Evolutionary conservation across 129 eudicot genomes (phyloP).

Genomic region (carrot (Daucus carota)): DNA sequence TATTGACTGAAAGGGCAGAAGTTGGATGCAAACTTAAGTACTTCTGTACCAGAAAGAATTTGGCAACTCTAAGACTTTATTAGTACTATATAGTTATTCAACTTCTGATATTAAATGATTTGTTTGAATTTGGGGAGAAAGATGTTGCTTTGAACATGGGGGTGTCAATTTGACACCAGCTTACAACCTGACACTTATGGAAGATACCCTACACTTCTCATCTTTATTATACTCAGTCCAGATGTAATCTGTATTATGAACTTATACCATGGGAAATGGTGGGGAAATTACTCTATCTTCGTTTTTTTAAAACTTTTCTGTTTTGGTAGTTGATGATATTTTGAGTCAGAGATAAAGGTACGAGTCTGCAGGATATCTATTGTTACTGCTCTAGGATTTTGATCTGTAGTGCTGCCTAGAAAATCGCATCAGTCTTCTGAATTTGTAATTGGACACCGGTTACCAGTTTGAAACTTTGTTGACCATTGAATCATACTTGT

Average conservation of each 20-base stretch:
- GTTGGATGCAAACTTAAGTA: background rate
- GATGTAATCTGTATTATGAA: background rate
- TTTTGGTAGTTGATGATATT: too few species aligned
- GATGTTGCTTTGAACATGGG: too few species aligned
- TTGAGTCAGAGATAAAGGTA: too few species aligned
- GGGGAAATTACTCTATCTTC: background rate
- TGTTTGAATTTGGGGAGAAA: too few species aligned
- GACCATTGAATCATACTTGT: background rate
- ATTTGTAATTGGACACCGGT: too few species aligned
- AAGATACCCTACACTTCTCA: background rate
- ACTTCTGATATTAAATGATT: too few species aligned
- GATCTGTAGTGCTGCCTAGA: background rate
- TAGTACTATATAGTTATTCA: too few species aligned
- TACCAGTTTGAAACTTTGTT: too few species aligned
- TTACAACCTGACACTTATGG: background rate
- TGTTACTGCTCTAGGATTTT: too few species aligned
- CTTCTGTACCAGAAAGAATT: background rate
- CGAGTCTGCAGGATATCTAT: too few species aligned
- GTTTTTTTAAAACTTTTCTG: too few species aligned
- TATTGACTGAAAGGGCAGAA: background rate
- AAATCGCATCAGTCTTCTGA: background rate
- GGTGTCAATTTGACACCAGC: too few species aligned
- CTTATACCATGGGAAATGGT: background rate
- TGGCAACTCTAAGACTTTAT: background rate
- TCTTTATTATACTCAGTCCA: background rate